phyloP scores from a whole-genome alignment of 495 filamentous ascomycete species.

The Penicillium desertorum region DNA sequence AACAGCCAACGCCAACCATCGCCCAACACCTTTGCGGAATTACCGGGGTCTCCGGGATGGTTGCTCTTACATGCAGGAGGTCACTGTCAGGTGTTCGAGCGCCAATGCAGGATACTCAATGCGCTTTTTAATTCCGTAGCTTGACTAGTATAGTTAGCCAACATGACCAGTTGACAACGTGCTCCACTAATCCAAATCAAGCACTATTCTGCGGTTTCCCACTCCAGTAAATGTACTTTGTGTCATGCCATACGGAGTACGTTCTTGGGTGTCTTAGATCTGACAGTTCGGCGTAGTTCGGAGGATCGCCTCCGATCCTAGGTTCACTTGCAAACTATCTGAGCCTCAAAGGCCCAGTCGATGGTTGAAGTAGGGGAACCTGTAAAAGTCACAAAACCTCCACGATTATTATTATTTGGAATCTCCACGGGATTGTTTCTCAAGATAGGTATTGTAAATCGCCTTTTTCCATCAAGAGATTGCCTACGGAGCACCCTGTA shows the following conservation, averaged over 20 bases:
- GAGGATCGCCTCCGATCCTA: slow-evolving; percentile 10
- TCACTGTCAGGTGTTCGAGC: slow-evolving; percentile 10
- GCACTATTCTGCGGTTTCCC: background rate
- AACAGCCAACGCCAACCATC: background rate
- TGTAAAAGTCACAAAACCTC: background rate
- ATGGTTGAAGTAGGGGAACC: background rate
- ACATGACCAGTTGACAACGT: background rate
- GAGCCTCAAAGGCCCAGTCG: slow-evolving; percentile 2
- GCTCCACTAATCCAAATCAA: background rate
- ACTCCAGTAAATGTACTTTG: background rate
- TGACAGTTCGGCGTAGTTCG: slow-evolving; percentile 24
- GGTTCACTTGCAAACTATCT: background rate
- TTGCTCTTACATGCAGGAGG: slow-evolving; percentile 4
- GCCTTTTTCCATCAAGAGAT: background rate
- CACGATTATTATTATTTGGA: background rate
- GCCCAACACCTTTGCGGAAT: background rate
- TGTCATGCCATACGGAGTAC: slow-evolving; percentile 1
- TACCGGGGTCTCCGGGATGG: slow-evolving; percentile 1
- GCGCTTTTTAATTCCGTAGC: background rate
- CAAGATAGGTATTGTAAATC: too few relatives aligned
- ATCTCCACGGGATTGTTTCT: background rate
- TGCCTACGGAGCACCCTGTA: background rate
- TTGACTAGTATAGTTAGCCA: background rate
- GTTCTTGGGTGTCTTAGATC: background rate
- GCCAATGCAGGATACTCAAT: slow-evolving; percentile 2